Conservation (phyloP, 768 basidiomycete genomes). For the Leucocoprinus sp. region DNA sequence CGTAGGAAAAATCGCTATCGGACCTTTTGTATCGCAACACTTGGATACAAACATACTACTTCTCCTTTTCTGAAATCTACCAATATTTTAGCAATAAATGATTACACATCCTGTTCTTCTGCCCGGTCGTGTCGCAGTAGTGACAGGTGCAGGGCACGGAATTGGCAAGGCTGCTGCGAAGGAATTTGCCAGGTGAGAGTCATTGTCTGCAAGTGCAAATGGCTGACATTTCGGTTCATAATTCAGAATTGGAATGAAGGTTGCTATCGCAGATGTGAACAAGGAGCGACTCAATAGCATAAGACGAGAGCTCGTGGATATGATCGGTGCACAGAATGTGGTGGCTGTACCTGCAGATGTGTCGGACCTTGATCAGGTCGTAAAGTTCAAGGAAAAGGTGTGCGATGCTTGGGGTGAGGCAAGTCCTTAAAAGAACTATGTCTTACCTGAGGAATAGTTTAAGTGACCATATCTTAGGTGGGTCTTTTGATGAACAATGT, state of each 20-base stretch:
- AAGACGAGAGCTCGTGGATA: constrained; percentile 42
- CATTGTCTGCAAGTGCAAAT: constrained; percentile 7
- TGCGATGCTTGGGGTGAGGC: constrained; percentile 91
- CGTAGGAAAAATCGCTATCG: no score
- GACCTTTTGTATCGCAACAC: no score
- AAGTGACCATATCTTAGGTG: constrained; percentile 44
- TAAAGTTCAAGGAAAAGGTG: constrained; percentile 61
- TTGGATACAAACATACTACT: no score
- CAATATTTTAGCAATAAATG: constrained; percentile 36
- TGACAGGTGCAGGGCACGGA: constrained; percentile 83
- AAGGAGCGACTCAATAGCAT: constrained; percentile 39
- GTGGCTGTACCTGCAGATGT: constrained; percentile 73
- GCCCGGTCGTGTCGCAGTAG: constrained; percentile 59
- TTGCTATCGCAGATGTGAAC: constrained; percentile 73
- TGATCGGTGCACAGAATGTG: constrained; percentile 58
- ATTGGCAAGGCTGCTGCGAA: constrained; percentile 72
- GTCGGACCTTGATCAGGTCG: constrained; percentile 60
- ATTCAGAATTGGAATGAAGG: constrained; percentile 55
- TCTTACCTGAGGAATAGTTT: constrained; percentile 22
- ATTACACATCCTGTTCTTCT: constrained; percentile 47
- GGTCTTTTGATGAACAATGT: constrained; percentile 88
- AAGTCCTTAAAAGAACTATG: not conserved
- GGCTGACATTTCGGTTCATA: not conserved
- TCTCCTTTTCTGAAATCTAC: constrained; percentile 42
- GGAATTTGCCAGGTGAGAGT: constrained; percentile 64